Conservation (phyloP, 78 protist species). For the Creolimax fragrantissima region DNA sequence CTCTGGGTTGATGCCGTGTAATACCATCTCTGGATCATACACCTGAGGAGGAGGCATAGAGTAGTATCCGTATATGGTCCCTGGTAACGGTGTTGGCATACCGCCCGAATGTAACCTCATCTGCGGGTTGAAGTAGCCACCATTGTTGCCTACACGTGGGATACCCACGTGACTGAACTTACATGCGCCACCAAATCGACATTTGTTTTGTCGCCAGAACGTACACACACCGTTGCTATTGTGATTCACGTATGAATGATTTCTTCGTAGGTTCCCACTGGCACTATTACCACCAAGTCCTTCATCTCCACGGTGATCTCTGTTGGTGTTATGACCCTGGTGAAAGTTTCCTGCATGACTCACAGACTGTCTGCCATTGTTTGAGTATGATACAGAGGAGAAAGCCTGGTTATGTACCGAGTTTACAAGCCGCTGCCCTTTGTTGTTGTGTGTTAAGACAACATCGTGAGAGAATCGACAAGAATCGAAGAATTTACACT, state of each 20-base stretch:
- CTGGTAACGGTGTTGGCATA: not conserved
- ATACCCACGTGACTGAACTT: not conserved
- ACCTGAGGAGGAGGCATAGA: not conserved
- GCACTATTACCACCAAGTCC: too few species aligned
- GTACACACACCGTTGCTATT: too few species aligned
- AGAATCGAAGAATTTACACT: not conserved
- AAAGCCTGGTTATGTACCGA: too few species aligned
- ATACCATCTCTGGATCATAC: not conserved
- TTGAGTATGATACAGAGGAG: too few species aligned
- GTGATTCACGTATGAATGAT: too few species aligned
- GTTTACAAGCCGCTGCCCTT: too few species aligned
- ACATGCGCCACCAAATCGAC: not conserved
- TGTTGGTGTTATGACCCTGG: too few species aligned
- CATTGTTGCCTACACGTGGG: not conserved
- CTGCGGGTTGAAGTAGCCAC: not conserved
- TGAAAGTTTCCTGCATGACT: too few species aligned
- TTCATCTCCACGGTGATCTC: too few species aligned
- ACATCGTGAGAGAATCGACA: not conserved
- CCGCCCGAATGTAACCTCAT: not conserved
- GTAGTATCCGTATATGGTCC: not conserved
- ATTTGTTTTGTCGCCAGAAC: not conserved
- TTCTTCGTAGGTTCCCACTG: too few species aligned
- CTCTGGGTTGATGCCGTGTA: not conserved
- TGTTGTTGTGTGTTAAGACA: too few species aligned
- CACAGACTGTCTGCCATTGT: too few species aligned